A percentile compares a stretch with the other conserved stretches of the same genome.
Conservation (phyloP, 2,329 filamentous ascomycete species). For the Scorias spongiosa region DNA sequence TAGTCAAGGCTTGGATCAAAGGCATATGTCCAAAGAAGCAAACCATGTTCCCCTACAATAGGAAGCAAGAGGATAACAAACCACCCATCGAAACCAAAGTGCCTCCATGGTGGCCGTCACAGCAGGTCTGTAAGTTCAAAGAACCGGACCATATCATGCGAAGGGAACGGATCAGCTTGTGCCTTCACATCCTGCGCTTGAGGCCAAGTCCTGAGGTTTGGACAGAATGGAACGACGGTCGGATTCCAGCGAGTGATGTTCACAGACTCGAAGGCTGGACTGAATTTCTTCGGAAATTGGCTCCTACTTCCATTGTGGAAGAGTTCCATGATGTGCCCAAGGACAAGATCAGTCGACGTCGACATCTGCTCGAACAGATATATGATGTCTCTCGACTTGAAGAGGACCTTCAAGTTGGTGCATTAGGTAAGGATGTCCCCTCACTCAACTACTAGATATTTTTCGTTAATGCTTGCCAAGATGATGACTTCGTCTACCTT, state of each 20-base stretch:
- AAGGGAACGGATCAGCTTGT: slow-evolving; percentile 22
- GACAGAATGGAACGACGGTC: slow-evolving; percentile 13
- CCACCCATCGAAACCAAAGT: slow-evolving; percentile 27
- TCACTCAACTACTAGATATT: background rate
- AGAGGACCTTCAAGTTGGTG: background rate
- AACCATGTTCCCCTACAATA: slow-evolving; percentile 54
- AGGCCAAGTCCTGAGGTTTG: slow-evolving; percentile 14
- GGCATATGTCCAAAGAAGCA: slow-evolving; percentile 64
- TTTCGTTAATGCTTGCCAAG: background rate
- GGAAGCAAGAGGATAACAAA: slow-evolving; percentile 35
- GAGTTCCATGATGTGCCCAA: slow-evolving; percentile 8
- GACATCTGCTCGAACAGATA: background rate
- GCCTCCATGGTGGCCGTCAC: slow-evolving; percentile 21
- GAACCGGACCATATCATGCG: slow-evolving; percentile 62
- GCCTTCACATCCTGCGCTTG: slow-evolving; percentile 17
- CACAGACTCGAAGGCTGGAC: slow-evolving; percentile 16
- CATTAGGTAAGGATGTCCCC: background rate
- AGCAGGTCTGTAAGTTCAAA: slow-evolving; percentile 42
- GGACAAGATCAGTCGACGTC: background rate
- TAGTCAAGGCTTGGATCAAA: slow-evolving; percentile 64
- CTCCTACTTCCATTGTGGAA: slow-evolving; percentile 12
- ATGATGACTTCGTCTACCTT: background rate
- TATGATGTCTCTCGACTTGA: background rate
- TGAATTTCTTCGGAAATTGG: slow-evolving; percentile 14
- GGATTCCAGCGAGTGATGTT: slow-evolving; percentile 7